A percentile compares a stretch with the other conserved stretches of the same genome.
Evolutionary conservation across 2,329 filamentous ascomycete genomes (phyloP).

Genomic region (Diaporthe amygdali): DNA sequence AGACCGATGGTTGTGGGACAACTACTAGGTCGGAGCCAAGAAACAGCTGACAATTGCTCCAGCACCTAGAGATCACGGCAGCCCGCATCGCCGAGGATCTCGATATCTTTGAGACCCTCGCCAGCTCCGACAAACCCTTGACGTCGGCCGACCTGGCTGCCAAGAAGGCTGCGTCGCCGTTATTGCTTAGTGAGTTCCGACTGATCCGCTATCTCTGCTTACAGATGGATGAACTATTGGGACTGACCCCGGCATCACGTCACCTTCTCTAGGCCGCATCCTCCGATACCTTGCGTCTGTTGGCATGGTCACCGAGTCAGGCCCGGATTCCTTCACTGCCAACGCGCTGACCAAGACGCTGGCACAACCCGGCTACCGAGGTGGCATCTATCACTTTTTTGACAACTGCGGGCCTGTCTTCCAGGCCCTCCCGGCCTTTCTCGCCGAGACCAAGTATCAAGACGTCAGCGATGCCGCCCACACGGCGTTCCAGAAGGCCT

Average conservation of each 20-base stretch:
- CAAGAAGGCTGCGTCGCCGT: not conserved
- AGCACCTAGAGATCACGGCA: conserved; percentile 3
- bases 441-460: conserved; percentile 30
- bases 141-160: not conserved
- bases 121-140: not conserved
- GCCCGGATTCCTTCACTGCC: conserved; percentile 19
- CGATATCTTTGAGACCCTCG: not conserved
- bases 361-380: conserved; percentile 21
- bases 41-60: not conserved
- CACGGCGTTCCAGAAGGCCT: conserved; percentile 33
- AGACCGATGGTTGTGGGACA: not conserved
- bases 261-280: not conserved
- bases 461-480: conserved; percentile 28
- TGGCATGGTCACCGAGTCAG: conserved; percentile 17
- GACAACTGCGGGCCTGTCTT: conserved; percentile 28
- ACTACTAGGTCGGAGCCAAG: too few relatives aligned
- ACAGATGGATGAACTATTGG: not conserved
- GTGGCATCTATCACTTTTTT: conserved; percentile 28
- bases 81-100: conserved; percentile 3
- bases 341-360: conserved; percentile 17
- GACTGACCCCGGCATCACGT: not conserved
- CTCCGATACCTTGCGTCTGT: not conserved
- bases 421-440: conserved; percentile 27
- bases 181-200: not conserved
- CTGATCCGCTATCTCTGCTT: too few relatives aligned